Evolutionary conservation across 2,329 filamentous ascomycete genomes (phyloP).

Genomic region (Colletotrichum orbiculare): DNA sequence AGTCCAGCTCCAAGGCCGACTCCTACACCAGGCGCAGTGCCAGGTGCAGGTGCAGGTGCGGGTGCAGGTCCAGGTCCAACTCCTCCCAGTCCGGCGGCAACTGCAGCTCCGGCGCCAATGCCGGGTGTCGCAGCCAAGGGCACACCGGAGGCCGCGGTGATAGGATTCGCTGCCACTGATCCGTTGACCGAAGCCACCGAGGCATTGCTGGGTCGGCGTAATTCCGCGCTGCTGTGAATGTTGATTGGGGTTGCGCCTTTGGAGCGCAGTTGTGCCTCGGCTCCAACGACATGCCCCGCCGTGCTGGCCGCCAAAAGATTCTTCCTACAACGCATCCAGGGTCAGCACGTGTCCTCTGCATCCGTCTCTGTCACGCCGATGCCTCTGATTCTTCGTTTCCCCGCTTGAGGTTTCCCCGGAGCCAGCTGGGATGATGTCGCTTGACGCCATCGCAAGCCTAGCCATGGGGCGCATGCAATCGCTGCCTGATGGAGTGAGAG

Average conservation of each 20-base stretch:
- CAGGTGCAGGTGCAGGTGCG: no score
- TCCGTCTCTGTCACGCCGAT: neutral
- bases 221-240: conserved; percentile 51
- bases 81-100: conserved; percentile 22
- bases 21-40: conserved; percentile 14
- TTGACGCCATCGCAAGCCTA: no score
- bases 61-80: conserved; percentile 30
- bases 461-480: no score
- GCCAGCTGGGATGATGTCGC: no score
- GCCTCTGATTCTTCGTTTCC: conserved; percentile 6
- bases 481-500: no score
- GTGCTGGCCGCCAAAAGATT: conserved; percentile 54
- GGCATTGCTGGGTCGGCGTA: conserved; percentile 50
- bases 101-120: conserved; percentile 21
- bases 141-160: conserved; percentile 9
- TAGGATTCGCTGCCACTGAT: conserved; percentile 27
- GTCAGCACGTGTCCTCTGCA: conserved; percentile 18
- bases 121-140: conserved; percentile 17
- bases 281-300: conserved; percentile 46
- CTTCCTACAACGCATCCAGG: conserved; percentile 49
- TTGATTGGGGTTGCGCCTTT: conserved; percentile 48
- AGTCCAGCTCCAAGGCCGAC: conserved; percentile 29
- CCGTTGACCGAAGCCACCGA: conserved; percentile 43
- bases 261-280: conserved; percentile 59
- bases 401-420: neutral